Percentiles rank a stretch among this genome's conserved stretches.
phyloP scores from a whole-genome alignment of 2,329 filamentous ascomycete species.

The Chaetomiaceae sp. region DNA sequence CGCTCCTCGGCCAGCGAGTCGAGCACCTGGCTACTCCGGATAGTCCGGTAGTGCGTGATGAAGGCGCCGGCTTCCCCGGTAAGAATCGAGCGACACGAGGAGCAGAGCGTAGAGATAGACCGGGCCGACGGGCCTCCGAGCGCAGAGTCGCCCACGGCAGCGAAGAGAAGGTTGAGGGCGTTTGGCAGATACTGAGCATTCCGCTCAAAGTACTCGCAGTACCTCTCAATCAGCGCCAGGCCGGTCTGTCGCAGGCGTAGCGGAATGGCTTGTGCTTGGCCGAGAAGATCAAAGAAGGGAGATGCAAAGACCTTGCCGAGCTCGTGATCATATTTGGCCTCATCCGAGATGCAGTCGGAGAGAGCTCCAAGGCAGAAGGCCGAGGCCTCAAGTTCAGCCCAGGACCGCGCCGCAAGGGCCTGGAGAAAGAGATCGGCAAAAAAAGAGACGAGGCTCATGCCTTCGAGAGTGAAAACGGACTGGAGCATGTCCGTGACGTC shows the following conservation, averaged over 20 bases:
- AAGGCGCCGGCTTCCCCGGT: slow-evolving; percentile 63
- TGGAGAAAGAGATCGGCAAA: slow-evolving; percentile 53
- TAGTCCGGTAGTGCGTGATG: slow-evolving; percentile 63
- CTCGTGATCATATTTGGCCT: slow-evolving; percentile 52
- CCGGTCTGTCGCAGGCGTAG: slow-evolving; percentile 62
- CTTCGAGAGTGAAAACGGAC: slow-evolving; percentile 60
- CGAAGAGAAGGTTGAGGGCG: slow-evolving; percentile 70
- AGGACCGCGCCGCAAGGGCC: slow-evolving; percentile 44
- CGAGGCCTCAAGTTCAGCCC: slow-evolving; percentile 57
- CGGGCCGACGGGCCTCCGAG: slow-evolving; percentile 66
- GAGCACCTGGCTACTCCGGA: slow-evolving; percentile 54
- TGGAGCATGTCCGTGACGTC: slow-evolving; percentile 77
- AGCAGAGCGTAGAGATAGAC: slow-evolving; percentile 70
- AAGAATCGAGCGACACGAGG: slow-evolving; percentile 66
- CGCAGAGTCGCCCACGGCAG: slow-evolving; percentile 56
- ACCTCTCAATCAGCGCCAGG: slow-evolving; percentile 65
- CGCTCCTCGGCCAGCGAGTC: slow-evolving; percentile 68
- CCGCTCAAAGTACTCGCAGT: slow-evolving; percentile 71
- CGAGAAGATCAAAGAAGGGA: slow-evolving; percentile 51
- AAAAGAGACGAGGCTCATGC: slow-evolving; percentile 49
- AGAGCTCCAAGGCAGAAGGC: slow-evolving; percentile 62
- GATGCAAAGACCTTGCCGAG: slow-evolving; percentile 59
- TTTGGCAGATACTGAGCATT: slow-evolving; percentile 62
- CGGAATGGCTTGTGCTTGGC: slow-evolving; percentile 51
- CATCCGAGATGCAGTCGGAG: slow-evolving; percentile 59